Evolutionary conservation across 2,329 filamentous ascomycete genomes (phyloP), one percentile per base, ranked within the genome.

Genomic region (Bipolaris bicolor): DNA sequence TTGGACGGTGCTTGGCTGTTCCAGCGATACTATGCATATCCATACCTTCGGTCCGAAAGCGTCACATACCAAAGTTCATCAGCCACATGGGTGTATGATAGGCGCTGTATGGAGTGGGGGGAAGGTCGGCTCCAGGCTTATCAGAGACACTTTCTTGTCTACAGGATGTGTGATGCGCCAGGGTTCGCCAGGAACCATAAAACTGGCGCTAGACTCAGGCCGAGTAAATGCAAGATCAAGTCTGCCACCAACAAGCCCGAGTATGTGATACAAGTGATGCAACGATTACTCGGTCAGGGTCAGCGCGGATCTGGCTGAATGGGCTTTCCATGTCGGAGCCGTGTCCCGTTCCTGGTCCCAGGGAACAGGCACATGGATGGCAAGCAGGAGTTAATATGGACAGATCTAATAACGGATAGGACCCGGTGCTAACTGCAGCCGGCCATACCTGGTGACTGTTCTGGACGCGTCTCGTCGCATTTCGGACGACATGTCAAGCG

Each of bases 381-480:
- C 43, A 36, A 29, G 57, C 33, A 41, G 49, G 45, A 36, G 57
- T 44, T 33, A 31, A 43, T 51, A 26, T 40, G 45, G 34, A 36
- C n/a, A 34, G 45, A 37, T 29, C 36, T 29, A 53, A 20, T 26
- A 40, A 33, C 44, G 51, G 41, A 45, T 39, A 41, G 41, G 37
- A 45, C 34, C 40, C 50, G 51, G 60, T 57, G 37, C 48, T 45
- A 52, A 52, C 43, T 45, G 55, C 43, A 45, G 55, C 37, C 45
- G 33, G 26, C 46, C 15, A 41, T 55, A 52, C 9, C 49, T 52
- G 58, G 56, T 52, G 40, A 57, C 57, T 55, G 55, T 63, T 66
- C 60, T 69, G 65, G 65, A 69, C 54, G 63, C 60, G 58, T 50
- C 47, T 55, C 52, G 49, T 49, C 53, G 37, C 45, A 58, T 55